A percentile compares a stretch with the other conserved stretches of the same genome.
Evolutionary conservation across 2,329 filamentous ascomycete genomes (phyloP).

Genomic region (Neocatenulostroma microsporum): DNA sequence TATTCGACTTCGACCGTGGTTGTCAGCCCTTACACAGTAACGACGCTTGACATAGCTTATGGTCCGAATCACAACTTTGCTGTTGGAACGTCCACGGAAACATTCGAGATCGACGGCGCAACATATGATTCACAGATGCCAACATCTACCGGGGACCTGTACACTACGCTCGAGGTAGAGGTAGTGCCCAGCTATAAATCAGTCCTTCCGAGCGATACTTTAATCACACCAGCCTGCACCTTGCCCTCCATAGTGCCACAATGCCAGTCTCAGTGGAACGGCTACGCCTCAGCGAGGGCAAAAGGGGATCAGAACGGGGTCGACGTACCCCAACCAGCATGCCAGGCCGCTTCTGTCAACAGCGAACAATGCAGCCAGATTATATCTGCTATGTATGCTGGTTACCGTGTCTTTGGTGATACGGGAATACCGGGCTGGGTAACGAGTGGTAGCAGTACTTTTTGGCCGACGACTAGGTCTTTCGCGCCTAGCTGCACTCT

Average conservation of each 20-base stretch:
- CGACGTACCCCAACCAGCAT: not conserved
- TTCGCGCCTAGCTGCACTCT: conserved; percentile 14
- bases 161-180: too few species aligned
- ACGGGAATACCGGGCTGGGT: conserved; percentile 4
- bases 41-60: not conserved
- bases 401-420: not conserved
- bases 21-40: too few species aligned
- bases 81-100: too few species aligned
- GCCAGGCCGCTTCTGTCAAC: conserved; percentile 1
- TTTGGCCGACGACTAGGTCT: conserved; percentile 8
- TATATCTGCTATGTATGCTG: conserved; percentile 3
- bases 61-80: not conserved
- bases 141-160: too few species aligned
- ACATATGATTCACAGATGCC: too few species aligned
- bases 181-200: too few species aligned
- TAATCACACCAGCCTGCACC: conserved; percentile 8
- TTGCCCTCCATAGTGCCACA: conserved; percentile 11
- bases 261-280: conserved; percentile 11
- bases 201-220: too few species aligned
- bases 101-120: too few species aligned
- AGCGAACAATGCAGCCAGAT: conserved; percentile 2
- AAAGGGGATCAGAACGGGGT: not conserved
- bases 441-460: conserved; percentile 6
- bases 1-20: too few species aligned
- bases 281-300: conserved; percentile 2